Conservation (phyloP, 805 yeast species). For the Hemisphaericaspora nanyangensis region DNA sequence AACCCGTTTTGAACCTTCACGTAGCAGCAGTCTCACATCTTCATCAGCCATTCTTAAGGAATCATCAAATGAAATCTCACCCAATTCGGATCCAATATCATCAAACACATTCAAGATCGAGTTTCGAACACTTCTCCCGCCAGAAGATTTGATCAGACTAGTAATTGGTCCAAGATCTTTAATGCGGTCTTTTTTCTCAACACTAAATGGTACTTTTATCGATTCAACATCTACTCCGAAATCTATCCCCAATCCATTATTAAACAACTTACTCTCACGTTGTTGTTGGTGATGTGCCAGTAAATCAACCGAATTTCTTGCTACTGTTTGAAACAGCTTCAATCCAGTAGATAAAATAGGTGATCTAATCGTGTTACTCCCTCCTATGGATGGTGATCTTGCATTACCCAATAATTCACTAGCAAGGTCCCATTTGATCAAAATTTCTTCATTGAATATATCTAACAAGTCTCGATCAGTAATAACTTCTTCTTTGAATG, state of each 20-base stretch:
- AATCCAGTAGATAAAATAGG: constrained; percentile 12
- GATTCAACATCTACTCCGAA: constrained; percentile 25
- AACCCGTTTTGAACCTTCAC: neutral
- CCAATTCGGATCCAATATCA: neutral
- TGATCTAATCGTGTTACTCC: neutral
- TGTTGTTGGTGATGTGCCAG: no score
- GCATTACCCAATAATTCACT: constrained; percentile 10
- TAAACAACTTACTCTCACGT: constrained; percentile 1
- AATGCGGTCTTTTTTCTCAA: constrained; percentile 27
- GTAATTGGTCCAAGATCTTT: constrained; percentile 16
- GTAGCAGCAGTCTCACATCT: constrained; percentile 4
- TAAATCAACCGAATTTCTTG: constrained; percentile 2
- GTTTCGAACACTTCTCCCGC: constrained; percentile 6
- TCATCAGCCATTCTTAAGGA: neutral
- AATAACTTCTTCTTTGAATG: constrained; percentile 35
- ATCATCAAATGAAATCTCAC: constrained; percentile 2
- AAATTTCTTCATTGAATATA: constrained; percentile 19
- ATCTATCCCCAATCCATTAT: constrained; percentile 15
- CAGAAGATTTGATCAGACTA: neutral
- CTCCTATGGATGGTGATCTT: neutral
- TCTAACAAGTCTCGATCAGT: constrained; percentile 23
- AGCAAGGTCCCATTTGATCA: constrained; percentile 25
- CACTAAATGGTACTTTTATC: constrained; percentile 29
- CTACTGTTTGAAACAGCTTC: constrained; percentile 14
- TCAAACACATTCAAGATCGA: constrained; percentile 7